Base-by-base conservation (phyloP, 148 eudicot genomes). In the Nyssa sinensis region DNA sequence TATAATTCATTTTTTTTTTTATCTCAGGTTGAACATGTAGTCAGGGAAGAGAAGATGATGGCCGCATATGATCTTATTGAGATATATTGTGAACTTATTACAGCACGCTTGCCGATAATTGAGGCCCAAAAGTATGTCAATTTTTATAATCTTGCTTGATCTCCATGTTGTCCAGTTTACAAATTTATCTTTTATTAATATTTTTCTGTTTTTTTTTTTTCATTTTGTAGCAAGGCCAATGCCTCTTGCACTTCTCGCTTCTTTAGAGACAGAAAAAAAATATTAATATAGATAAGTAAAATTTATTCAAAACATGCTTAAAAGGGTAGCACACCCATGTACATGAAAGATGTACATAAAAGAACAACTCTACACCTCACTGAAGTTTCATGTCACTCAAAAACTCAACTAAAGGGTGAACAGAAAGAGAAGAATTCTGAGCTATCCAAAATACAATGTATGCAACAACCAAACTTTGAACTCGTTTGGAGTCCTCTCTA, bases 11-110 rank as follows among this genome's bases (percentile, higher is more conserved):
- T 28, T 2, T 53, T 10, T 37, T 77, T 49, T 59, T 8, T 7
- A 62, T 80, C 39, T 81, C 87, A 96, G 98, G 99, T 96, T 75
- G 97, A 96, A 76, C 98, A 96, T 88, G 96, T 89, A 58, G 84
- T 93, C 70, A 81, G 99, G 83, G 99, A 96, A 80, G 93, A 93
- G 93, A 96, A 96, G 86, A 88, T 76, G 53, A 78, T 93, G 69
- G 91, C 89, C 61, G 99, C 99, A 35, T 96, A 80, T 79, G 98
- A 93, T 33, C 88, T 93, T 79, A 76, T 96, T 74, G 90, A 88
- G 85, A 81, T 96, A 75, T 96, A 96, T 64, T 93, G 91, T 74
- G 98, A 93, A 78, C 98, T 96, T 80, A 77, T 91, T 32, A 93
- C 79, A 39, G 91, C 93, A 31, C 98, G 99, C 47, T 78, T 96